Percentiles rank a stretch among this genome's conserved stretches.
These are phyloP conservation scores for Tulasnella sp. DNA, from an alignment of 768 basidiomycete species.

Conservation along the genomic window DNA sequence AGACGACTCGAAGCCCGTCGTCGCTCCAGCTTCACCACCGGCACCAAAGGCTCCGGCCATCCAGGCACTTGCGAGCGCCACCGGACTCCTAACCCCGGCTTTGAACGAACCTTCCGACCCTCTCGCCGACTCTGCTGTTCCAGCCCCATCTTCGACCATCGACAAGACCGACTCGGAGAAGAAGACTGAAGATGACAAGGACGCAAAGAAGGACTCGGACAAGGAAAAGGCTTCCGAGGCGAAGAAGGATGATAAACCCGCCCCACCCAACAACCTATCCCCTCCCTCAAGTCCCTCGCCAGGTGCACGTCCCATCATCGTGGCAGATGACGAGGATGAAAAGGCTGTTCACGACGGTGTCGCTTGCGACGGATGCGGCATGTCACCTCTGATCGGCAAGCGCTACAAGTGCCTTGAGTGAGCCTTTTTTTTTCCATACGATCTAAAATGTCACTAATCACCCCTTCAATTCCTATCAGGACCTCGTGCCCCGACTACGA, in stretches of 20 bases:
- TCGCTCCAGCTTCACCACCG: background rate
- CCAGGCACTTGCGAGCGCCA: background rate
- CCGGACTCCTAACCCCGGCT: constrained; percentile 1
- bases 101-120: background rate
- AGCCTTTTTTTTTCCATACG: constrained; percentile 22
- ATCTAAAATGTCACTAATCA: background rate
- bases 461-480: constrained; percentile 5
- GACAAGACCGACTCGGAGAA: constrained; percentile 1
- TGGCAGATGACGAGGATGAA: background rate
- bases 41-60: background rate
- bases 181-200: background rate
- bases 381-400: constrained; percentile 23
- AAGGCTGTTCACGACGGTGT: constrained; percentile 23
- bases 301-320: constrained; percentile 14
- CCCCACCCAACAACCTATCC: background rate
- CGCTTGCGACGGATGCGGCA: constrained; percentile 35
- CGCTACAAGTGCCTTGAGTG: constrained; percentile 35
- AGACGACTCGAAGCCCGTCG: constrained; percentile 6
- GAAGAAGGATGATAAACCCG: background rate
- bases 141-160: background rate
- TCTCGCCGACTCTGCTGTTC: background rate
- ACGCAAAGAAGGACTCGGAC: background rate
- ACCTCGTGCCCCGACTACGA: constrained; percentile 34
- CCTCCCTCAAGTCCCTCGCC: constrained; percentile 11
- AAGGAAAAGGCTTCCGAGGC: background rate